These are phyloP conservation scores for Saccharomycopsis oosterbeekiorum DNA, from an alignment of 805 yeast genomes.

Conservation along the genomic window DNA sequence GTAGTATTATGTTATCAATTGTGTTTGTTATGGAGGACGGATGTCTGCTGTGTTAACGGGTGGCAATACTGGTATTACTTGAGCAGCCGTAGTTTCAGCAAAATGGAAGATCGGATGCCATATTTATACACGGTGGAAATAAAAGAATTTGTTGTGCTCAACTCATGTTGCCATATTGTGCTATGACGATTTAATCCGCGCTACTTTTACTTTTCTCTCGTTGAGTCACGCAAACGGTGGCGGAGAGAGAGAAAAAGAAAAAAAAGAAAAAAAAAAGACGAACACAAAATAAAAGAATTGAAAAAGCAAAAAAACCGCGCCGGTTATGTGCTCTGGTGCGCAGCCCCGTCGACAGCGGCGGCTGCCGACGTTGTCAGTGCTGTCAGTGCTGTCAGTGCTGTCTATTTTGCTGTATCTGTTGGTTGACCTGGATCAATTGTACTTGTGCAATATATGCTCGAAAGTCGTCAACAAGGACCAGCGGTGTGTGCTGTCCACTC, in stretches of 20 bases:
- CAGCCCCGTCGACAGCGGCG: too few species aligned
- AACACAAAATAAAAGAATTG: neutral
- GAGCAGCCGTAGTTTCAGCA: neutral
- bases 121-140: neutral
- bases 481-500: neutral
- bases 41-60: too few species aligned
- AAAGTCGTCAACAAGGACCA: neutral
- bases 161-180: too few species aligned
- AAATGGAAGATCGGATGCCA: neutral
- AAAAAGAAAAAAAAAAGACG: neutral
- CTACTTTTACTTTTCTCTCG: neutral
- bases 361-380: too few species aligned
- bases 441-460: neutral
- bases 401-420: neutral
- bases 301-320: neutral
- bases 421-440: neutral
- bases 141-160: neutral
- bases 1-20: too few species aligned
- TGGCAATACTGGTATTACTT: too few species aligned
- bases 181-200: neutral
- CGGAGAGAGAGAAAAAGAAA: neutral
- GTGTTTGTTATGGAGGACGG: too few species aligned
- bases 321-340: neutral
- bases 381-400: neutral
- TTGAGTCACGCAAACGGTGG: neutral